Percentiles rank a stretch among this genome's conserved stretches.
Conservation (phyloP, 371 early-diverging fungal species). For the Batrachochytrium dendrobatidis region DNA sequence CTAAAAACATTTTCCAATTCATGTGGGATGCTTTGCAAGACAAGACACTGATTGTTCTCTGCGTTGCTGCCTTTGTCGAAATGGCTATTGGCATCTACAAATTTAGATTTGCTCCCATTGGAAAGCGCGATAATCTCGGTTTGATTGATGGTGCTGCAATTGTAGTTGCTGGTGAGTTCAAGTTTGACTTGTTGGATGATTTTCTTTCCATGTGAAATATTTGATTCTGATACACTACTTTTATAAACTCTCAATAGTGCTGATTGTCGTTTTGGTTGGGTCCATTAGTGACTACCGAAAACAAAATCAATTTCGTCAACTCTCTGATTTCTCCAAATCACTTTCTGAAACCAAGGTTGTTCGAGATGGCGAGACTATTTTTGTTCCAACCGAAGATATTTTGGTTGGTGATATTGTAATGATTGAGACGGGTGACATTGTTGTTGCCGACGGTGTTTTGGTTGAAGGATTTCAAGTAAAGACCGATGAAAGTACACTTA, state of each 20-base stretch:
- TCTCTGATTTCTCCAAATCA: conserved; percentile 52
- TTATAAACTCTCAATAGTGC: conserved; percentile 25
- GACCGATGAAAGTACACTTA: conserved; percentile 55
- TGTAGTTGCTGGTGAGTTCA: conserved; percentile 49
- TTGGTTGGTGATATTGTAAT: conserved; percentile 45
- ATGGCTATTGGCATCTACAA: conserved; percentile 61
- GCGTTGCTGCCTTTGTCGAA: conserved; percentile 66
- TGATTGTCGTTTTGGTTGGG: conserved; percentile 68
- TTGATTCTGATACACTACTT: not conserved
- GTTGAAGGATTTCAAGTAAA: conserved; percentile 20
- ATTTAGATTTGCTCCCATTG: conserved; percentile 15
- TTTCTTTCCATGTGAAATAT: not conserved
- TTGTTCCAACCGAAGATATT: conserved; percentile 15
- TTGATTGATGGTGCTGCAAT: conserved; percentile 84
- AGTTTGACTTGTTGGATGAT: not conserved
- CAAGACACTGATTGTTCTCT: conserved; percentile 43
- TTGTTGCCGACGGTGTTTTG: conserved; percentile 37
- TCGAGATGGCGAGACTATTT: conserved; percentile 14
- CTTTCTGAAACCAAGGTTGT: conserved; percentile 21
- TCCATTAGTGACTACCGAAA: conserved; percentile 79
- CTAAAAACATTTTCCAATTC: conserved; percentile 16
- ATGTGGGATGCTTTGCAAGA: conserved; percentile 40
- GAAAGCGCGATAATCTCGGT: conserved; percentile 31
- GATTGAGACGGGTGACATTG: conserved; percentile 40
- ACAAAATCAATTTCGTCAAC: conserved; percentile 73